phyloP scores from a whole-genome alignment of 192 early-diverging fungal species.

The Coemansia sp. region DNA sequence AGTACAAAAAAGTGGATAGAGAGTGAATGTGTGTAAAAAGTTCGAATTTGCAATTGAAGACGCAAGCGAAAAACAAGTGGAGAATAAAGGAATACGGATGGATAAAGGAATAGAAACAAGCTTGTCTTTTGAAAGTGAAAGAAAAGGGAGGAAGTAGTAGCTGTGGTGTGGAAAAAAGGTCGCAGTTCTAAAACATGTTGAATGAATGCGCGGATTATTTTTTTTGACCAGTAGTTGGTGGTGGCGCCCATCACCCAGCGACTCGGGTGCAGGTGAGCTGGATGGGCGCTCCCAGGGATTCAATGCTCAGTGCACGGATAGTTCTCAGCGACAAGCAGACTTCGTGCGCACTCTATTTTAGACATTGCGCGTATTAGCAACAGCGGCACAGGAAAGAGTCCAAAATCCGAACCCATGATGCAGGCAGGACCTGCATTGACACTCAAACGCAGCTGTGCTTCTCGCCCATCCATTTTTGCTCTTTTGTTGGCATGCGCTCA shows the following conservation, averaged over 20 bases:
- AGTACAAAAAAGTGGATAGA: neutral
- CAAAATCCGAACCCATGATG: too few relatives aligned
- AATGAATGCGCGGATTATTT: conserved; percentile 3
- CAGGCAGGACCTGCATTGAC: too few relatives aligned
- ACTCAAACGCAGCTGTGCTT: too few relatives aligned
- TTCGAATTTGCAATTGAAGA: neutral
- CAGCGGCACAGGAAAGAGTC: too few relatives aligned
- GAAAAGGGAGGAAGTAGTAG: conserved; percentile 1
- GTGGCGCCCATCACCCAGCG: too few relatives aligned
- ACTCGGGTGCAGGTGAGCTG: too few relatives aligned
- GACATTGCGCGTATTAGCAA: neutral
- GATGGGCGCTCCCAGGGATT: too few relatives aligned
- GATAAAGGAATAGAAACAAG: conserved; percentile 8
- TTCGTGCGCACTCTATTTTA: neutral
- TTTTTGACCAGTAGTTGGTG: neutral
- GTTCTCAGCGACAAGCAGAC: too few relatives aligned
- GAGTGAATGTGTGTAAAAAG: neutral
- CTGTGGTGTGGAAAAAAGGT: neutral
- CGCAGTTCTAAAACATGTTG: neutral
- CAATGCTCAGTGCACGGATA: too few relatives aligned
- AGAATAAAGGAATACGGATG: conserved; percentile 7
- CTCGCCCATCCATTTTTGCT: too few relatives aligned
- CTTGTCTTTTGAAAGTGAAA: conserved; percentile 5
- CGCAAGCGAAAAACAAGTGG: conserved; percentile 2
- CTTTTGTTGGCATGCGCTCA: too few relatives aligned